Base-by-base conservation (phyloP, 495 filamentous ascomycete genomes). In the Thermothielavioides terrestris region DNA sequence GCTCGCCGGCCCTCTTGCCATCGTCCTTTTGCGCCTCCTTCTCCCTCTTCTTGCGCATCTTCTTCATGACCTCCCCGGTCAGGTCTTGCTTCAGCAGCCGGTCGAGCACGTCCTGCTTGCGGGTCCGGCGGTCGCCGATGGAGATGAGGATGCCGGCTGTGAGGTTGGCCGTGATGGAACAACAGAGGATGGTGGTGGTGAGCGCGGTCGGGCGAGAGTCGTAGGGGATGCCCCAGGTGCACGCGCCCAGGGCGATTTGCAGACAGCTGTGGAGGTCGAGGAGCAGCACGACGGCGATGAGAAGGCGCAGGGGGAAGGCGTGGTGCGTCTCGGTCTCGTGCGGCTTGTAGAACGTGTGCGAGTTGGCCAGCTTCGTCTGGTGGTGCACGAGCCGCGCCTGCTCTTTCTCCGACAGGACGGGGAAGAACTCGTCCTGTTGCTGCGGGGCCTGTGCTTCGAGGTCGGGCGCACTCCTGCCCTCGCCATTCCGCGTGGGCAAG, bases 331-430 rank as follows among this genome's bases (percentile, higher is more conserved):
- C 66, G 0, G 85, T 89, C 67, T 89, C 86, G 66, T 91, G 85
- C 1, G 86, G 86, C 60, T 86, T 87, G 71, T 89, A 91, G 65
- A 88, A 91, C 2, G 84, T 86, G 58, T 91, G 86, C 0, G 81
- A 84, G 43, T 80, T 84, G 54, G 81, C 71, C 52, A 89, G 83
- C 56, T 88, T 89, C 27, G 68, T 73, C 55, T 88, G 83, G 58
- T 91, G 85, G 54, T 89, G 79, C 30, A 77, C 70, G 11, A 91
- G 71, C 28, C 71, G 73, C 25, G 66, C 66, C 57, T 88, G 81
- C 58, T 88, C 79, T 30, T 71, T 64, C 11, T 74, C 75, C 15
- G 70, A 74, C 4, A 91, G 71, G 1, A 90, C 83, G 1, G 59
- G 62, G 44, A 60, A 37, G 34, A 74, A 75, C 47, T 70, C 38